Evolutionary conservation across 768 basidiomycete species (phyloP).

Genomic region (Tricholoma sp.): DNA sequence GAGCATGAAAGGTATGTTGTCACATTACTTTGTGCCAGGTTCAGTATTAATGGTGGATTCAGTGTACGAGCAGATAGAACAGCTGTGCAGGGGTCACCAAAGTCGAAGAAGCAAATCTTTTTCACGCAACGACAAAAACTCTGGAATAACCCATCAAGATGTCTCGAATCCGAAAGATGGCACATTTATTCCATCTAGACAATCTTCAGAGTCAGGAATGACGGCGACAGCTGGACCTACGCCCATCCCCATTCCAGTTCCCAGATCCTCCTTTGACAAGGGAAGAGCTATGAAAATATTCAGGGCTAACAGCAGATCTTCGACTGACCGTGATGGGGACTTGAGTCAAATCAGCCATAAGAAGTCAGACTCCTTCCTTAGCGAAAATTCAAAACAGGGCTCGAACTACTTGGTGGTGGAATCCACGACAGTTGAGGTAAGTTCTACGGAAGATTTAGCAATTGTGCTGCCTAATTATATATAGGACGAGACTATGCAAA

Average conservation of each 20-base stretch:
- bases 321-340: slow-evolving; percentile 35
- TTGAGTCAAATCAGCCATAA: slow-evolving; percentile 41
- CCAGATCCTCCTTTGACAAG: slow-evolving; percentile 64
- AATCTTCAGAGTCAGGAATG: slow-evolving; percentile 33
- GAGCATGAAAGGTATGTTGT: slow-evolving; percentile 73
- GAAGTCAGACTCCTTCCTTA: slow-evolving; percentile 49
- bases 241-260: slow-evolving; percentile 21
- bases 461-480: slow-evolving; percentile 2
- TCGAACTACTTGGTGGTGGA: slow-evolving; percentile 12
- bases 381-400: slow-evolving; percentile 40
- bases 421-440: slow-evolving; percentile 30
- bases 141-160: slow-evolving; percentile 42
- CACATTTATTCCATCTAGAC: slow-evolving; percentile 29
- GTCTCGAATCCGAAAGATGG: slow-evolving; percentile 28
- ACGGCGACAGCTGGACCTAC: slow-evolving; percentile 18
- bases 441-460: slow-evolving; percentile 11
- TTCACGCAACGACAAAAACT: slow-evolving; percentile 47
- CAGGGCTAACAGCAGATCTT: slow-evolving; percentile 30
- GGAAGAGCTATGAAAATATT: slow-evolving; percentile 58
- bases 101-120: slow-evolving; percentile 68
- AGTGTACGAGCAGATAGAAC: slow-evolving; percentile 81
- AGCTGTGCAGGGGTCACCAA: slow-evolving; percentile 52
- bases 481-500: slow-evolving; percentile 54
- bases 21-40: slow-evolving; percentile 5
- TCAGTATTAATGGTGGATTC: slow-evolving; percentile 5